Base-by-base conservation (phyloP, 352 stramenopile species). In the Globisporangium spiculum region DNA sequence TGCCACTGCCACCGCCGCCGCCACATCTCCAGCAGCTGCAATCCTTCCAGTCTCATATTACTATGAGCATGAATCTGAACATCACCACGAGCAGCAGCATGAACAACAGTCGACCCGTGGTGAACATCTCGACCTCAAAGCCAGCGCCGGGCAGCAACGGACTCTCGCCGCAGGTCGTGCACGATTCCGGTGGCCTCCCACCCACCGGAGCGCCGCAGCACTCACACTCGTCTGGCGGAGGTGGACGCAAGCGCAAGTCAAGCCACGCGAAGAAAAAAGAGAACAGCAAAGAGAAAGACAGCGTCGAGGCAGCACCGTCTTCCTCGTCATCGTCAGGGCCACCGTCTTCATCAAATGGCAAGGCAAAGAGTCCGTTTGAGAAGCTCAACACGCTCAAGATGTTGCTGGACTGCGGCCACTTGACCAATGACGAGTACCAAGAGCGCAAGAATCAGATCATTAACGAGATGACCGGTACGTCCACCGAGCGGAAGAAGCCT, bases 301-400 rank as follows among this genome's bases (percentile, higher is more conserved):
- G 30, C 46, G 44, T 46, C 56, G 65, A 70, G 44, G 58, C 58
- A 16, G 18, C 34, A 18, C 7, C 57, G 32, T 63, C 57, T 18
- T 46, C 58, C 14, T 63, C 41, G 10, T 57, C n/a, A 1, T 36
- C 58, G 34, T 52, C 34, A 50, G 24, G 20, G 1, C 12, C 58
- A 22, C 26, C 24, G 24, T 53, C 34, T 12, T 62, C 55, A 18
- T 60, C 63, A 16, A 63, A 16, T 3, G 48, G 50, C 32, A 65
- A 70, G 4, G n/a, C 44, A 27, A 75, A 68, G 52, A 91, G 80
- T 55, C 82, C 86, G 5, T 94, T 94, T 66, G 86, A 94, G 65
- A 94, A 94, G 71, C 80, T 94, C 10, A 93, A 94, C 65, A 94
- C 87, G 46, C 75, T 94, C 36, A 93, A 94, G 76, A 72, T 93